Evolutionary conservation across 176 grass and related monocot species (phyloP), one percentile per base, ranked within the genome.

Genomic region (Olyra latifolia): DNA sequence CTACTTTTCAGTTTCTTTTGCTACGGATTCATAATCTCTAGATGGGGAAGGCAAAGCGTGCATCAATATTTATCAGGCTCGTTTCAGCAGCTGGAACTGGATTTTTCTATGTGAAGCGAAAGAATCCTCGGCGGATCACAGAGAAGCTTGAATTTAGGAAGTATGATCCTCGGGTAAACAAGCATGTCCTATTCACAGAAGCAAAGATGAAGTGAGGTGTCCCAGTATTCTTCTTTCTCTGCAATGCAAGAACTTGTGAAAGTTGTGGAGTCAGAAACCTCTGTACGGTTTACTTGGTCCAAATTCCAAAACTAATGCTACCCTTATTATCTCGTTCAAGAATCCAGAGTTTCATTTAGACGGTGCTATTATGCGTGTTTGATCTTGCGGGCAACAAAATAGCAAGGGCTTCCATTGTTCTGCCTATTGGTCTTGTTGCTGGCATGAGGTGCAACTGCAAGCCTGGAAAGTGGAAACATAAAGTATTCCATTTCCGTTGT

Each of bases 61-160:
- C 82, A 35, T 89, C 92, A 0, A 91, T 94, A 49, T 91, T 89
- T 50, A 89, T 94, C 50, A 88, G 60, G 80, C 70, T 94, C 28
- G 88, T 94, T 44, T 94, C 92, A n/a, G 92, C 92, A 38, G 86
- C 92, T 12, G 89, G 88, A 44, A 89, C 89, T 44, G 89, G 86
- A 2, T 94, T 91, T 73, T 94, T 91, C 65, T 91, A 91, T 6
- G 92, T 94, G 5, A 94, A 88, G 64, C 65, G 88, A 64, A 94
- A 94, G 73, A 94, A 94, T 71, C 92, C 88, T 45, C 66, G 80
- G 3, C 86, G 74, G 59, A 91, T 94, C 14, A 86, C 88, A 16
- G 88, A 88, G 70, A 94, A 91, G 83, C 91, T 94, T 14, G 91
- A 94, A 66, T 94, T 94, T 46, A 81, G 91, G 28, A 94, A 91